Percentiles rank a stretch among this genome's conserved stretches.
These are phyloP conservation scores for Aureobasidium musti DNA, from an alignment of 2,329 filamentous ascomycete genomes.

Conservation along the genomic window DNA sequence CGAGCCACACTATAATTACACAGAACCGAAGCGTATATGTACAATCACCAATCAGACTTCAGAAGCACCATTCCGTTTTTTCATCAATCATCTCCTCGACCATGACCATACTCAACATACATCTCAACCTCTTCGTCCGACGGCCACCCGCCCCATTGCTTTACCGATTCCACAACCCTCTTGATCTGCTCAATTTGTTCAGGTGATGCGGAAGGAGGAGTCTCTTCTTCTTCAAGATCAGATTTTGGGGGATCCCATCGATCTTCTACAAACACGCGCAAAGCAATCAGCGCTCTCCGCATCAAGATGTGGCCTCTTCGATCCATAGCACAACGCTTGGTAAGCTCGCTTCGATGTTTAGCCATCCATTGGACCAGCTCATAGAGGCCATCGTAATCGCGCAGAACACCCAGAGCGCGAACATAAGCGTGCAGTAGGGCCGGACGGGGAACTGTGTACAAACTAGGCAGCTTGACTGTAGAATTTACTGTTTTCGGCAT, in stretches of 20 bases:
- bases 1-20: not conserved
- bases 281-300: conserved; percentile 44
- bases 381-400: conserved; percentile 61
- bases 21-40: not conserved
- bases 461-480: conserved; percentile 33
- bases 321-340: conserved; percentile 35
- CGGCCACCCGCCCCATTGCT: conserved; percentile 51
- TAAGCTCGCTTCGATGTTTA: conserved; percentile 47
- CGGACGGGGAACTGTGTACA: conserved; percentile 51
- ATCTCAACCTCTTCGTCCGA: conserved; percentile 44
- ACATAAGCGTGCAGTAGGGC: conserved; percentile 61
- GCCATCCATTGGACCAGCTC: conserved; percentile 62
- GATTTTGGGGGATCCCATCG: conserved; percentile 30
- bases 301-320: conserved; percentile 40
- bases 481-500: not conserved
- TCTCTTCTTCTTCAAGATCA: not conserved
- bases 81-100: not conserved
- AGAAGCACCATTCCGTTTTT: not conserved
- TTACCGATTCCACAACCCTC: conserved; percentile 40
- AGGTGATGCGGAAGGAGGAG: conserved; percentile 30
- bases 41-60: not conserved
- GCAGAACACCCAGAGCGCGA: conserved; percentile 62
- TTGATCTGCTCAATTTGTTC: conserved; percentile 32
- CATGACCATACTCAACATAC: conserved; percentile 33
- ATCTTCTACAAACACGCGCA: conserved; percentile 48